Percentiles rank a stretch among this genome's conserved stretches.
Evolutionary conservation across 2,329 filamentous ascomycete genomes (phyloP).

Genomic region (Tolypocladium guangdongense): DNA sequence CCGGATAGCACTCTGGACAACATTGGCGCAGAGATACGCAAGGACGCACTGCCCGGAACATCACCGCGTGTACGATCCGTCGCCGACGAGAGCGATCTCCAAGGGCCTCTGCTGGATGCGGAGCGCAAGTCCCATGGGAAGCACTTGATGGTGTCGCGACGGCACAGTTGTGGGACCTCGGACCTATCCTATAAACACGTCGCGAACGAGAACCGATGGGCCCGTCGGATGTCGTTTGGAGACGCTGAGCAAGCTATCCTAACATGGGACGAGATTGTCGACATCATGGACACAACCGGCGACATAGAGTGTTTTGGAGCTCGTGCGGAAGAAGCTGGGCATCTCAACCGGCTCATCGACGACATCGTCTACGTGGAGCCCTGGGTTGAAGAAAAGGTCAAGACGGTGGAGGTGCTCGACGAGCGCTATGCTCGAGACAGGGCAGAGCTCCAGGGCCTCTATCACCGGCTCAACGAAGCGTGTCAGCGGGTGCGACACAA

Average conservation of each 20-base stretch:
- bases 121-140: slow-evolving; percentile 32
- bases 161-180: slow-evolving; percentile 42
- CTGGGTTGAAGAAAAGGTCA: slow-evolving; percentile 51
- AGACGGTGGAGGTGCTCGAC: slow-evolving; percentile 47
- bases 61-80: slow-evolving; percentile 48
- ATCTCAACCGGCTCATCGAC: slow-evolving; percentile 41
- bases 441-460: slow-evolving; percentile 54
- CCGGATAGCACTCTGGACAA: slow-evolving; percentile 14
- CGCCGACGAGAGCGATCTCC: slow-evolving; percentile 47
- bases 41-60: slow-evolving; percentile 29
- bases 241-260: slow-evolving; percentile 66
- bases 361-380: slow-evolving; percentile 42
- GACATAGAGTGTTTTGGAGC: slow-evolving; percentile 18
- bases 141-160: slow-evolving; percentile 45
- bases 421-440: slow-evolving; percentile 50
- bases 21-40: slow-evolving; percentile 30
- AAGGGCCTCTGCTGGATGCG: slow-evolving; percentile 38
- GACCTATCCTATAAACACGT: slow-evolving; percentile 16
- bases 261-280: slow-evolving; percentile 48
- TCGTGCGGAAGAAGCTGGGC: slow-evolving; percentile 42
- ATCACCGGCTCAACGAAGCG: slow-evolving; percentile 58
- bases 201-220: slow-evolving; percentile 51
- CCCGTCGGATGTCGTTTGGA: slow-evolving; percentile 64
- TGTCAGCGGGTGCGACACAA: slow-evolving; percentile 57
- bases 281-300: slow-evolving; percentile 21